Base-by-base conservation (phyloP, 2,329 filamentous ascomycete genomes). In the Sphaceloma murrayae region DNA sequence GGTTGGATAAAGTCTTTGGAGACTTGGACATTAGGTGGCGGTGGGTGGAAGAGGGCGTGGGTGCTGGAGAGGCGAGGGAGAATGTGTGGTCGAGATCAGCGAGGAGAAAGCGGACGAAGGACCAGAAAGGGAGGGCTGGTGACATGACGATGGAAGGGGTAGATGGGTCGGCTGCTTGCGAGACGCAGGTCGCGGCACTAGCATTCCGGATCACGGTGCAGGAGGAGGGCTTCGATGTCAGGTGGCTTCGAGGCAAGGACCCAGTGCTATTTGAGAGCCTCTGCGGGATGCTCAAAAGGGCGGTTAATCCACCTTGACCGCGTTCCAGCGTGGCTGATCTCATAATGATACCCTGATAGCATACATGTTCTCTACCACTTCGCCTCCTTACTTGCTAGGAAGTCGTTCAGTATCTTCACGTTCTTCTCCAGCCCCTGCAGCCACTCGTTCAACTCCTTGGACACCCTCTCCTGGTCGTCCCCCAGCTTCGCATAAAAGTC, bases 401-500 rank as follows among this genome's bases (percentile, higher is more conserved):
- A 83, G 34, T 62, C 63, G 60, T 81, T 78, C 59, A 96, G 67
- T 55, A 94, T 88, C n/a, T 55, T 67, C 38, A 95, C 80, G 54
- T 82, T 73, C 64, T 80, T 79, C 68, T 91, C 80, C 56, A 96
- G 68, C 6, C 82, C 77, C n/a, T 65, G 68, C 49, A 96, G 70
- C 74, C 89, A 95, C 51, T 69, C 67, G 54, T 72, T 67, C 56
- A 95, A 64, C 58, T 83, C 77, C 45, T 65, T 59, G 40, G 71
- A 56, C 38, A 91, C 80, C 64, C 80, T 76, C 9, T 57, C 58
- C 29, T 74, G 64, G 58, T 85, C 75, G 14, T 70, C 68, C 27
- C 84, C 87, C 32, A 98, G 72, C 75, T 95, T 94, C 52, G 67
- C 67, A 63, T 95, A 96, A 62, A 98, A 96, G 65, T 89, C 85